A percentile compares a stretch with the other conserved stretches of the same genome.
Conservation (phyloP, 495 filamentous ascomycete genomes). For the Lineolata rhizophorae region DNA sequence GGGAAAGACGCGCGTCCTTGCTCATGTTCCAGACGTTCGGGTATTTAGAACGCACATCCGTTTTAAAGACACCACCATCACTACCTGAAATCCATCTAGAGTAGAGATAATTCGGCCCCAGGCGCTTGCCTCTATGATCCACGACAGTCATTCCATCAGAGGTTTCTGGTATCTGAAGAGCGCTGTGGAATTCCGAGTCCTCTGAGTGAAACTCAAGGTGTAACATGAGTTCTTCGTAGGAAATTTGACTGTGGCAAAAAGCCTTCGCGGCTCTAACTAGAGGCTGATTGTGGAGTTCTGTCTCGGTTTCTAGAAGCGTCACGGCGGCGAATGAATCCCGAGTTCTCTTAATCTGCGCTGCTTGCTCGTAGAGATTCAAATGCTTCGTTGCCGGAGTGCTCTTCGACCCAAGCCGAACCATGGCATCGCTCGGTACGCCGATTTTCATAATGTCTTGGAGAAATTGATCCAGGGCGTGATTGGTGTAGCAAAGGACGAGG, state of each 20-base stretch:
- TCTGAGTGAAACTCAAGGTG: constrained; percentile 38
- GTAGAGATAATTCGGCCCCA: constrained; percentile 30
- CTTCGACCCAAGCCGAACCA: constrained; percentile 51
- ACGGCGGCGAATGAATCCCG: constrained; percentile 14
- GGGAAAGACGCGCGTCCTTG: constrained; percentile 13
- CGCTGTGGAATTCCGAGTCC: constrained; percentile 31
- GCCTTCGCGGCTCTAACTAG: too few species aligned
- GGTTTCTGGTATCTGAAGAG: constrained; percentile 25
- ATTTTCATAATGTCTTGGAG: constrained; percentile 42
- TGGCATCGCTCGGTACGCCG: constrained; percentile 28
- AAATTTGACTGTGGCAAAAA: constrained; percentile 10
- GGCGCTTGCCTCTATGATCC: constrained; percentile 23
- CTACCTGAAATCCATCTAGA: constrained; percentile 31
- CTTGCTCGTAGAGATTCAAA: constrained; percentile 28
- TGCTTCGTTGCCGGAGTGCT: constrained; percentile 26
- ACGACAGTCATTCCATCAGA: constrained; percentile 24
- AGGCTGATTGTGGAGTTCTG: constrained; percentile 9
- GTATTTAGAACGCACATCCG: background rate
- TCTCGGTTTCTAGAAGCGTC: background rate
- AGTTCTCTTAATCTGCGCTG: constrained; percentile 20
- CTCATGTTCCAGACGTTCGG: constrained; percentile 33
- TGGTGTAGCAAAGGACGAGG: constrained; percentile 41
- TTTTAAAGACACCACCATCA: constrained; percentile 22
- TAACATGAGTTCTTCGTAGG: constrained; percentile 25
- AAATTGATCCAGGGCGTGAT: constrained; percentile 37